These are phyloP conservation scores for Cerrena zonata DNA, from an alignment of 1,284 basidiomycete species.

Conservation along the genomic window DNA sequence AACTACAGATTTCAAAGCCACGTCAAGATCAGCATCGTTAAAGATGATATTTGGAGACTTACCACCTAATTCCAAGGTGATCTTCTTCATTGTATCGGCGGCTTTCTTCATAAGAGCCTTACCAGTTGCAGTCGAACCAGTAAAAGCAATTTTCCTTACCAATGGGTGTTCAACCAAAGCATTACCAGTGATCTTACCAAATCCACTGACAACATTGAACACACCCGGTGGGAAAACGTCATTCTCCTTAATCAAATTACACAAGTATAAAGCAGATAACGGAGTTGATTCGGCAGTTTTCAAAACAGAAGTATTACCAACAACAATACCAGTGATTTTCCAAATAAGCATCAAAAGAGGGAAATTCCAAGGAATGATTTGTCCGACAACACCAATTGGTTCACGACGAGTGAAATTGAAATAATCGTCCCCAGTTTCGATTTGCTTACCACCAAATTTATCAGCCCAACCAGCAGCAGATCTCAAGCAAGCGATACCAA, in stretches of 20 bases:
- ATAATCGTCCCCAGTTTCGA: not conserved
- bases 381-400: slow-evolving; percentile 51
- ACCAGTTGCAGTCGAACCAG: too few species aligned
- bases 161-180: slow-evolving; percentile 57
- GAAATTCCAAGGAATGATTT: slow-evolving; percentile 55
- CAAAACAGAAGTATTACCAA: slow-evolving; percentile 76
- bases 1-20: slow-evolving; percentile 41
- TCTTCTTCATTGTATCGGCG: slow-evolving; percentile 79
- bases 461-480: not conserved
- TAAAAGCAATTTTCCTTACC: slow-evolving; percentile 73
- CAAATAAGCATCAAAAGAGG: too few species aligned
- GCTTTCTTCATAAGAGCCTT: too few species aligned
- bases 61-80: slow-evolving; percentile 88
- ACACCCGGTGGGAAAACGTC: slow-evolving; percentile 68
- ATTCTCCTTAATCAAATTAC: slow-evolving; percentile 42
- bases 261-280: slow-evolving; percentile 66
- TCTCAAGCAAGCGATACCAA: not conserved
- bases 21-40: too few species aligned
- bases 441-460: not conserved
- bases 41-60: slow-evolving; percentile 80
- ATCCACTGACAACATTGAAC: slow-evolving; percentile 64
- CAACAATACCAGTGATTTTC: slow-evolving; percentile 77
- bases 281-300: slow-evolving; percentile 91
- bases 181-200: slow-evolving; percentile 60
- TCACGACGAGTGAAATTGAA: slow-evolving; percentile 45